Conservation (phyloP, 1,139 yeast species). For the Sugiyamaella pinicola region DNA sequence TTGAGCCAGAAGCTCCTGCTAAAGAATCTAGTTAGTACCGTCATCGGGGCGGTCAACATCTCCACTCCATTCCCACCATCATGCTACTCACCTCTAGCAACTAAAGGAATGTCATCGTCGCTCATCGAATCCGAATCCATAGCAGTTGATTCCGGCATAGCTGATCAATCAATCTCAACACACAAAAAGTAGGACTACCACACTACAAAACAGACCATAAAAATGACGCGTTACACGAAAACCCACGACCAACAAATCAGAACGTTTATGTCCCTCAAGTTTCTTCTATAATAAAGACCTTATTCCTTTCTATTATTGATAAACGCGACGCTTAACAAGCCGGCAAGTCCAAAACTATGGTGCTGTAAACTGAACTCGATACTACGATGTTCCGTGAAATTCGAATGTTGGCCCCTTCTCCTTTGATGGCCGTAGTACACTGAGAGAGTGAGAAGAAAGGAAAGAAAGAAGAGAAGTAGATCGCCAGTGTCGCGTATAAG, state of each 20-base stretch:
- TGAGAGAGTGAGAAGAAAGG: background rate
- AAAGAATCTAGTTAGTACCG: background rate
- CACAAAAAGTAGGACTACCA: background rate
- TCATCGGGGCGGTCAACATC: background rate
- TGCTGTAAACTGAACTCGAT: too few species aligned
- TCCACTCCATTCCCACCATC: background rate
- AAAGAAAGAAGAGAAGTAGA: conserved; percentile 1
- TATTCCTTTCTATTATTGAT: too few species aligned
- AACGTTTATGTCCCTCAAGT: too few species aligned
- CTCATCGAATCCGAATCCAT: conserved; percentile 19
- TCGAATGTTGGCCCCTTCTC: too few species aligned
- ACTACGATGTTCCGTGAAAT: too few species aligned
- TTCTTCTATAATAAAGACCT: too few species aligned
- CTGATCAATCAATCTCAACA: too few species aligned
- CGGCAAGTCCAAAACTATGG: too few species aligned
- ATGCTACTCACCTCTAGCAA: conserved; percentile 14
- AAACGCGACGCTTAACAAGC: too few species aligned
- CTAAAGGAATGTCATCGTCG: conserved; percentile 24
- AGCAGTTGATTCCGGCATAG: conserved; percentile 15
- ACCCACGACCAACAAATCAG: too few species aligned
- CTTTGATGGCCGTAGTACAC: too few species aligned
- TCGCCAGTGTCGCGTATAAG: conserved; percentile 15
- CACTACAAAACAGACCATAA: background rate
- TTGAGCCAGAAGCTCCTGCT: background rate
- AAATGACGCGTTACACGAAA: background rate